Conservation (phyloP, 805 yeast genomes). For the Maudiozyma turicensis region DNA sequence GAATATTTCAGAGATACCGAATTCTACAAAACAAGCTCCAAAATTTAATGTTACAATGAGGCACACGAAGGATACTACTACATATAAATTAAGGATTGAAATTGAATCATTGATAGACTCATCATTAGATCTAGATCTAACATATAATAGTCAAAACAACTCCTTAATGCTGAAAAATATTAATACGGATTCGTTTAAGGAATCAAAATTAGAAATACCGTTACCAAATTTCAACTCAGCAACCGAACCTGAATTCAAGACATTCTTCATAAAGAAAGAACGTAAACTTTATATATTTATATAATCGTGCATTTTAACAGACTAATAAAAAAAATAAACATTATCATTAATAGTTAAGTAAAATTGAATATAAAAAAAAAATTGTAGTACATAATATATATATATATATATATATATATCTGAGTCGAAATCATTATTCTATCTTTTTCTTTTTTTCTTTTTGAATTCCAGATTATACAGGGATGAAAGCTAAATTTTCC, state of each 20-base stretch:
- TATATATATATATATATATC: too few relatives aligned
- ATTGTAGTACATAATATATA: too few relatives aligned
- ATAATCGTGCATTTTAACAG: constrained; percentile 4
- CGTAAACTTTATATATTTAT: constrained; percentile 27
- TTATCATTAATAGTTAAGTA: too few relatives aligned
- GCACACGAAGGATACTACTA: constrained; percentile 20
- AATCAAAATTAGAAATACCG: constrained; percentile 29
- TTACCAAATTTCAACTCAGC: constrained; percentile 27
- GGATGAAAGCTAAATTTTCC: constrained; percentile 78
- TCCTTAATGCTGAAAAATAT: constrained; percentile 27
- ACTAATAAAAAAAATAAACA: too few relatives aligned
- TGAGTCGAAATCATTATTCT: too few relatives aligned
- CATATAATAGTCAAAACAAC: constrained; percentile 22
- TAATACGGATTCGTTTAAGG: constrained; percentile 17
- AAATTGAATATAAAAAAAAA: too few relatives aligned
- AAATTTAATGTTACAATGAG: constrained; percentile 25
- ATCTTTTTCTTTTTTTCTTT: too few relatives aligned
- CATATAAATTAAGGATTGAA: constrained; percentile 31
- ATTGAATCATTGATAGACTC: constrained; percentile 27
- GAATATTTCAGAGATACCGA: neutral
- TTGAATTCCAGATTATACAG: constrained; percentile 4
- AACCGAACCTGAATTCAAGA: constrained; percentile 11
- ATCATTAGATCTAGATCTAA: constrained; percentile 29
- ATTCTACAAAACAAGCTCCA: neutral
- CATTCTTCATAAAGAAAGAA: constrained; percentile 25